Evolutionary conservation across 176 grass and related monocot genomes (phyloP), one percentile per base, ranked within the genome.

Genomic region (Paspalum notatum): DNA sequence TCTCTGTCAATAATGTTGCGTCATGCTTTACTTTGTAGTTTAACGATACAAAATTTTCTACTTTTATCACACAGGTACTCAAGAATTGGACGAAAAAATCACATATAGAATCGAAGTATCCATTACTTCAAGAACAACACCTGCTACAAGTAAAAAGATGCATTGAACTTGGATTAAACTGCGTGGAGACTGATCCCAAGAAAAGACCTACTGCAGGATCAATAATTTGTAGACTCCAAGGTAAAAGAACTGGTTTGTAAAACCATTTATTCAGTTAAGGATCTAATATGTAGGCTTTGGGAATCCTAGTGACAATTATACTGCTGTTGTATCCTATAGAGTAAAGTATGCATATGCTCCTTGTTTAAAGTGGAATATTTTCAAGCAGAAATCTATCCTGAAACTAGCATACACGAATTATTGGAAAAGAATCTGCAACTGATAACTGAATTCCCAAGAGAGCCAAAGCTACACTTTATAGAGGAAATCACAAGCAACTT

Each of bases 121-220:
- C 70, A 74, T 83, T 48, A 10, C 21, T 75, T 3, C 39, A 45
- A 83, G 70, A 17, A 57, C 58, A 24, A 21, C 3, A 9, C 5
- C 0, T n/a, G 16, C 17, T 56, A 64, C 81, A 75, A 8, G 71
- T 75, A 75, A 66, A 16, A 45, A 75, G 22, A 75, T 83, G 60
- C 81, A 66, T 83, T 53, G 59, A 83, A 38, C 61, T 57, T 75
- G 81, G 39, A 10, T 18, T 83, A 65, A 67, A 83, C 6, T 83
- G 81, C 1, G 49, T 75, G 50, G 71, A 83, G 49, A 46, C 10
- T 2, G 16, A 56, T 75, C 71, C 71, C 8, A 56, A 66, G 47
- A 75, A 57, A 66, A n/a, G 81, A 15, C 60, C 71, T 66, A 7
- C 48, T 11, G 12, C 18, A 75, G 39, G 47, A 2, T 26, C 62